Percentiles rank a stretch among this genome's conserved stretches.
These are phyloP conservation scores for Fusarium pseudonygamai DNA, from an alignment of 2,329 filamentous ascomycete genomes.

Conservation along the genomic window DNA sequence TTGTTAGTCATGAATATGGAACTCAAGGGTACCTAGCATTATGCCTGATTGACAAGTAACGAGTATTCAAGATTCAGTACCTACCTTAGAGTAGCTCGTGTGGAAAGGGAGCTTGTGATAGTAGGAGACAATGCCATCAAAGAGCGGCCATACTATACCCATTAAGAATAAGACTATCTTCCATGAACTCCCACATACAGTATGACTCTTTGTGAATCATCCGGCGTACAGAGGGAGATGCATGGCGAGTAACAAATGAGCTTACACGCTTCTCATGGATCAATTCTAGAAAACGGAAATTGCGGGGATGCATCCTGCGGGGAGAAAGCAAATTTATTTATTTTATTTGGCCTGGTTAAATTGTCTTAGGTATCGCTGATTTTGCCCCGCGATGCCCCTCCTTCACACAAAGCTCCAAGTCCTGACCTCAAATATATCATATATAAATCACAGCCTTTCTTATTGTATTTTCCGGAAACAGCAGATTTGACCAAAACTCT, in stretches of 20 bases:
- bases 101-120: neutral
- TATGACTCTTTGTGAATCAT: conserved; percentile 36
- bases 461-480: neutral
- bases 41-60: neutral
- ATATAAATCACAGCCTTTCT: neutral
- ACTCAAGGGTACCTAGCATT: neutral
- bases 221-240: conserved; percentile 2
- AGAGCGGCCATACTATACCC: neutral
- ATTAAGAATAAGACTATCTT: neutral
- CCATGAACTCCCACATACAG: neutral
- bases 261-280: conserved; percentile 13
- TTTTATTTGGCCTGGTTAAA: neutral
- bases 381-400: conserved; percentile 38
- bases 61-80: neutral
- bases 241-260: conserved; percentile 11
- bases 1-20: neutral
- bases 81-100: neutral
- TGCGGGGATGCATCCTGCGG: neutral
- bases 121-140: neutral
- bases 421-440: neutral
- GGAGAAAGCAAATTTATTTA: conserved; percentile 1
- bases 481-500: neutral
- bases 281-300: conserved; percentile 11
- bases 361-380: neutral
- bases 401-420: conserved; percentile 7